These are phyloP conservation scores for Diphasiastrum complanatum DNA, from an alignment of 83 land plant species.

Conservation along the genomic window DNA sequence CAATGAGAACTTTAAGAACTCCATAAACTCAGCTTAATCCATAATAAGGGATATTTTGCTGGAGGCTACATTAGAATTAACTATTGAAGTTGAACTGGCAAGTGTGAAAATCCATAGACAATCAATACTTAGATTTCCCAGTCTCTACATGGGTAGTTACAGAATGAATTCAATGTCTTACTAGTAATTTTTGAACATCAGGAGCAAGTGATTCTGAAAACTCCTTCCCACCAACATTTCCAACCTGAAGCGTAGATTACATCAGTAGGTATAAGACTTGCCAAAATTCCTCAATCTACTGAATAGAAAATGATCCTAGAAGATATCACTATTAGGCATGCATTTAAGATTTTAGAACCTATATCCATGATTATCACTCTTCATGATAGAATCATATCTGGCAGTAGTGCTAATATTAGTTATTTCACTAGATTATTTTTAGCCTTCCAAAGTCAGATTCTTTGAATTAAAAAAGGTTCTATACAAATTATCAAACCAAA, in stretches of 20 bases:
- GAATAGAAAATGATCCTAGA: too few species aligned
- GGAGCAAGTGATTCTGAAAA: constrained; percentile 96
- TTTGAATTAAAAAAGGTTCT: too few species aligned
- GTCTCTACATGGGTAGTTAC: not conserved
- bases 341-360: too few species aligned
- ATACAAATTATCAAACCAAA: too few species aligned
- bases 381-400: too few species aligned
- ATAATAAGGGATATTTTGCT: not conserved
- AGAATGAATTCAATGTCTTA: constrained; percentile 28
- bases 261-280: too few species aligned
- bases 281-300: too few species aligned
- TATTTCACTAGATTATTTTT: too few species aligned
- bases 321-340: too few species aligned
- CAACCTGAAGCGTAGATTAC: constrained; percentile 81
- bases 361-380: too few species aligned
- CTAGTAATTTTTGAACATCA: constrained; percentile 94
- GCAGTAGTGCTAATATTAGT: too few species aligned
- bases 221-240: constrained; percentile 99
- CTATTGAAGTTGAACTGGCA: not conserved
- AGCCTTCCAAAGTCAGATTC: too few species aligned
- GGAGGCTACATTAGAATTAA: not conserved
- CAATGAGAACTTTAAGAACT: constrained; percentile 2
- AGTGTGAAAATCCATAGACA: not conserved
- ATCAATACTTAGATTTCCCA: constrained; percentile 1
- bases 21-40: constrained; percentile 10